Evolutionary conservation across 176 grass and related monocot genomes (phyloP).

Genomic region (Musa itinerans): DNA sequence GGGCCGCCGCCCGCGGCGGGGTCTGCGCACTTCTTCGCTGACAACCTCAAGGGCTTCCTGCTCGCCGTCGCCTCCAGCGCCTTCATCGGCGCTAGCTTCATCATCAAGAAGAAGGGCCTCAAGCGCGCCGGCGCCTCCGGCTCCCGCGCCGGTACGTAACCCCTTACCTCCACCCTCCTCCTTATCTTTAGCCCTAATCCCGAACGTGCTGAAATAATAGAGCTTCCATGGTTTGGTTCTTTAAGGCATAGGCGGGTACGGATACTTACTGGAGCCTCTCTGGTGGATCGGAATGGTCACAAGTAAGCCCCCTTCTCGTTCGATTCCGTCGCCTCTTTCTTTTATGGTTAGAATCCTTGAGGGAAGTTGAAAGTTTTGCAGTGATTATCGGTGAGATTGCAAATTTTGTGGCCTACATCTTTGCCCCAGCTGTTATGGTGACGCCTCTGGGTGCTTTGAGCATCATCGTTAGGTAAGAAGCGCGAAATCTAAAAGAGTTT

Average conservation of each 20-base stretch:
- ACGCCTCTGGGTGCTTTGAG: slow-evolving; percentile 83
- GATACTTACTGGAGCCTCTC: slow-evolving; percentile 89
- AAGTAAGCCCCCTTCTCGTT: slow-evolving; percentile 41
- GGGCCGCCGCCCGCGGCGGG: slow-evolving; percentile 21
- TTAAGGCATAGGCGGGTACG: slow-evolving; percentile 77
- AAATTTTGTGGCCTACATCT: slow-evolving; percentile 93
- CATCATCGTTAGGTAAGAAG: slow-evolving; percentile 83
- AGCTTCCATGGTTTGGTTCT: slow-evolving; percentile 9
- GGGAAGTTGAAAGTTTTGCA: slow-evolving; percentile 19
- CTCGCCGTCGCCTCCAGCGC: slow-evolving; percentile 79
- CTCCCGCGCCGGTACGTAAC: slow-evolving; percentile 50
- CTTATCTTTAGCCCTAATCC: background rate
- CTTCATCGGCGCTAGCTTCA: slow-evolving; percentile 99
- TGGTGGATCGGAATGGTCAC: slow-evolving; percentile 95
- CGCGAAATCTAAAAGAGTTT: slow-evolving; percentile 20
- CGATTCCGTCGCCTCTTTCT: slow-evolving; percentile 14
- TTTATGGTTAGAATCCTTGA: background rate
- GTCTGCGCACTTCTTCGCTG: slow-evolving; percentile 34
- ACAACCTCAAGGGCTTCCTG: slow-evolving; percentile 77
- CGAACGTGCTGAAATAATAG: background rate
- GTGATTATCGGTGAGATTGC: slow-evolving; percentile 88
- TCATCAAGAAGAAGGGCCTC: slow-evolving; percentile 95
- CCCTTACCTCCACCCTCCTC: too few species aligned
- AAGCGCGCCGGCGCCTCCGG: slow-evolving; percentile 65
- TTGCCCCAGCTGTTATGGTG: slow-evolving; percentile 76